Evolutionary conservation across 2,329 filamentous ascomycete genomes (phyloP), one percentile per base, ranked within the genome.

Genomic region (Lasiodiplodia citricola): DNA sequence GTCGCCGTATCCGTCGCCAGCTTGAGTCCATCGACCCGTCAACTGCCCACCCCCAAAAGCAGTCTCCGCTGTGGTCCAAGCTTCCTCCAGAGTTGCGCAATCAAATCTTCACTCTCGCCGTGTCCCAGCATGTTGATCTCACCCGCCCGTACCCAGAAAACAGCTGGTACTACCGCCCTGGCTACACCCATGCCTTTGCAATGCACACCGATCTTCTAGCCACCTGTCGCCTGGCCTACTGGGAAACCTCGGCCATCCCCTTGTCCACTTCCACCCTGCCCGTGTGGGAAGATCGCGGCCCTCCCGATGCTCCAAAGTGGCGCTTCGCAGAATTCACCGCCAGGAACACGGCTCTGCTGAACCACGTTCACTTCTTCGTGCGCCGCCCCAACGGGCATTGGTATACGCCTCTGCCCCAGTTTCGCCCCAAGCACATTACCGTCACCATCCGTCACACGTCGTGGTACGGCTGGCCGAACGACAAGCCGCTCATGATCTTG

Each of bases 401-500:
- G 60, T 64, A 52, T 31, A 64, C 31, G 14, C 60, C 44, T 13
- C 18, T 44, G 21, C 71, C 70, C 0, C 66, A 74, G 14, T 77
- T 85, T 38, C 69, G 73, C 7, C 82, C 83, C 0, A 75, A 74
- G 1, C 72, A 69, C 2, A 63, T 86, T 1, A 83, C 79, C 0
- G 72, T 87, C 13, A 86, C 83, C 0, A 79, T 87, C 8, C 80
- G 84, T 0, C 84, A 86, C 68, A 79, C 83, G 2, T 84, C 86
- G 70, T 86, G 83, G 77, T 85, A 82, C 82, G 75, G 96, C 79
- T 98, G 96, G 95, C 97, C 96, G 84, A 96, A 99, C 80, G 96
- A 99, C 85, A 98, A 98, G 90, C 96, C 96, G 70, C 89, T 95
- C 81, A 91, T 96, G 77, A 97, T 97, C 83, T 92, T 96, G 70